phyloP scores from a whole-genome alignment of 345 rosid species.

The Isatis tinctoria region DNA sequence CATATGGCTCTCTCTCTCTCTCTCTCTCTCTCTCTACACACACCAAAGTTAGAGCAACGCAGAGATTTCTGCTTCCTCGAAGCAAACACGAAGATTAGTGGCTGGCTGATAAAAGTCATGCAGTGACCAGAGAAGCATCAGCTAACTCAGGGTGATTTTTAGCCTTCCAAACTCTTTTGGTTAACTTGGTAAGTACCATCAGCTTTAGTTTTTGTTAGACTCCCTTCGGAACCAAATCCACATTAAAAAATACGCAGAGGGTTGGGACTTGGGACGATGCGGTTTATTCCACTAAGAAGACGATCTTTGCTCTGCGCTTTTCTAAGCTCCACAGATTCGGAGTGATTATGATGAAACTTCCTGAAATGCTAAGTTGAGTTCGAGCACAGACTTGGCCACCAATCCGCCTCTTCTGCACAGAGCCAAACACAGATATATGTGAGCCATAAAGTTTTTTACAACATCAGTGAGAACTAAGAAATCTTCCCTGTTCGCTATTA shows the following conservation, averaged over 20 bases:
- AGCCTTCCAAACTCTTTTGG: conserved; percentile 28
- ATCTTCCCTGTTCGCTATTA: neutral
- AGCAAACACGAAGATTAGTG: conserved; percentile 15
- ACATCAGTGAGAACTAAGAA: neutral
- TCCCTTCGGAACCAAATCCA: conserved; percentile 29
- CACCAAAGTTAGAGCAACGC: conserved; percentile 9
- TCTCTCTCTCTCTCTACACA: neutral
- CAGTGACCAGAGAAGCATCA: conserved; percentile 16
- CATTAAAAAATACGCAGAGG: conserved; percentile 19
- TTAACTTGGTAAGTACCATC: conserved; percentile 20
- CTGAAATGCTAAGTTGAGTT: conserved; percentile 77
- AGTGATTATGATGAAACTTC: conserved; percentile 52
- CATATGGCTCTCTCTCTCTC: conserved; percentile 4
- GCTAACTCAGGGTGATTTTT: conserved; percentile 1
- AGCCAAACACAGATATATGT: neutral
- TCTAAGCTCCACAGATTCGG: neutral
- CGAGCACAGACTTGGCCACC: conserved; percentile 80
- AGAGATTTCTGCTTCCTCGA: neutral
- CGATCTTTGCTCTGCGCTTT: conserved; percentile 7
- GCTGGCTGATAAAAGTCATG: neutral
- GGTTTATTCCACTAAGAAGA: neutral
- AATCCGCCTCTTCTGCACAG: conserved; percentile 79
- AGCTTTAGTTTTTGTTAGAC: conserved; percentile 33
- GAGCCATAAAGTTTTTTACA: neutral
- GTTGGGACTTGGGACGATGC: conserved; percentile 28